These are phyloP conservation scores for Cryptomeria japonica DNA, from an alignment of 75 land plant species.

Conservation along the genomic window DNA sequence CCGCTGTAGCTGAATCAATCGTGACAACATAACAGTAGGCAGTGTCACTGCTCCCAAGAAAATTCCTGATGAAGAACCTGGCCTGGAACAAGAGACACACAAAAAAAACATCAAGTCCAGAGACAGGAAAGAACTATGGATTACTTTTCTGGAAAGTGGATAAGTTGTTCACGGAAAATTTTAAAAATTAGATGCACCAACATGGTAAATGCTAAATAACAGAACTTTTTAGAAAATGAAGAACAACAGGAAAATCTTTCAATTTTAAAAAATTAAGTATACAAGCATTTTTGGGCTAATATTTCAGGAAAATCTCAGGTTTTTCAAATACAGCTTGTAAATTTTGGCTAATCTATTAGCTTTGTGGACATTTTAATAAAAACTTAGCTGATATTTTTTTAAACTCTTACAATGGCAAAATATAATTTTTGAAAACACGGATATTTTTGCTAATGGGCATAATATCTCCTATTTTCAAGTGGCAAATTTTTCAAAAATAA, in stretches of 20 bases:
- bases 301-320: not conserved
- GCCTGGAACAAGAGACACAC: slow-evolving; percentile 30
- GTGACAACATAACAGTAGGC: slow-evolving; percentile 62
- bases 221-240: not conserved
- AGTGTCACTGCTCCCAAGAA: slow-evolving; percentile 72
- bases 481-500: too few relatives aligned
- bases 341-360: not conserved
- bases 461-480: too few relatives aligned
- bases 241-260: not conserved
- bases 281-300: not conserved
- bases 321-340: not conserved
- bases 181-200: not conserved
- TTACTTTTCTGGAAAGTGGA: not conserved
- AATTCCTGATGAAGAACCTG: slow-evolving; percentile 76
- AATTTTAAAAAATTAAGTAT: too few relatives aligned
- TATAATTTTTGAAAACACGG: too few relatives aligned
- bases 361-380: not conserved
- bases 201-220: not conserved
- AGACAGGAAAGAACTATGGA: not conserved
- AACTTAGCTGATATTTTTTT: not conserved
- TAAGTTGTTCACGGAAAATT: not conserved
- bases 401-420: not conserved
- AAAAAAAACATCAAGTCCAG: not conserved
- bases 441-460: too few relatives aligned
- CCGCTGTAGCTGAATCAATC: slow-evolving; percentile 49